Evolutionary conservation across 257 asterid species (phyloP), one percentile per base, ranked within the genome.

Genomic region (Solanum megistacrolobum): DNA sequence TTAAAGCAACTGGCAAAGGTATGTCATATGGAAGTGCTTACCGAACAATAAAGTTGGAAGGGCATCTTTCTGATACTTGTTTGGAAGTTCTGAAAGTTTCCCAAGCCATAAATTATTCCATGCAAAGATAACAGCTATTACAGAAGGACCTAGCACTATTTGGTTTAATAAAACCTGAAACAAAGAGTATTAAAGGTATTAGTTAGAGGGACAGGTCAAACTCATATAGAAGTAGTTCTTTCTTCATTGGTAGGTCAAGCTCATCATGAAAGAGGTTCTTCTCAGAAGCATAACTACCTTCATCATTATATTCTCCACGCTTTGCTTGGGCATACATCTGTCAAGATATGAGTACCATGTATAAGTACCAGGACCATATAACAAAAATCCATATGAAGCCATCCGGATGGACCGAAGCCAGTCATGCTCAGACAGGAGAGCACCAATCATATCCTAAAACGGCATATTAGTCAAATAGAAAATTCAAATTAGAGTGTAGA

Each of bases 51-150:
- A 90, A 65, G 98, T 93, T 25, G 99, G 98, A 85, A 97, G 94
- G 82, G 98, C 99, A 88, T 97, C 98, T 16, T 93, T 97, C 90
- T 90, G 92, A 93, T 97, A 97, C 89, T 95, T 97, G 68, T 93
- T 88, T 21, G 99, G 98, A 91, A 97, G 98, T 89, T 96, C 97
- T 27, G 94, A 89, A 88, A 96, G 94, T 92, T 93, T 95, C 88
- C 98, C 98, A 84, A 69, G 94, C 98, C 98, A 97, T 88, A 97
- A 87, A 91, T 94, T 95, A 83, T 96, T 96, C 99, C 99, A 97
- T 5, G 98, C 99, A 90, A 96, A 97, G 87, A 97, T 83, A 87
- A 93, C 95, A 87, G 93, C 98, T 90, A 97, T 95, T 23, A 97
- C 98, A 72, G 89, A 27, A 52, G 99, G 99, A 83, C 99, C 98